A percentile compares a stretch with the other conserved stretches of the same genome.
phyloP scores from a whole-genome alignment of 2,329 filamentous ascomycete genomes.

The Calonectria fujianensis region DNA sequence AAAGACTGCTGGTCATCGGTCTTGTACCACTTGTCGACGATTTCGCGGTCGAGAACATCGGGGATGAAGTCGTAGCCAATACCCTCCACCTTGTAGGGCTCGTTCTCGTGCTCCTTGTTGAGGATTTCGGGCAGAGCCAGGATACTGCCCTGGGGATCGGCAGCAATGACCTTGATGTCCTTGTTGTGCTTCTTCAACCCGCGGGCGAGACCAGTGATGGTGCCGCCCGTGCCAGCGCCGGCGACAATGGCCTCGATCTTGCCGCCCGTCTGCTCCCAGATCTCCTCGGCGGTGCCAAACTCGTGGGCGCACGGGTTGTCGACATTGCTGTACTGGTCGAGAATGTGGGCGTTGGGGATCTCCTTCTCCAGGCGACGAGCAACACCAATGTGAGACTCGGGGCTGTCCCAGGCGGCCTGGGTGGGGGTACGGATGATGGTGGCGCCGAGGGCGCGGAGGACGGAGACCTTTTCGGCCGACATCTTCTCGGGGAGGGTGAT shows the following conservation, averaged over 20 bases:
- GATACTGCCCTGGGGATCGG: constrained; percentile 94
- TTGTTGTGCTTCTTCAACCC: constrained; percentile 92
- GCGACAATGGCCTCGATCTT: constrained; percentile 89
- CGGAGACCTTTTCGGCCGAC: constrained; percentile 98
- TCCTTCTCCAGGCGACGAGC: constrained; percentile 93
- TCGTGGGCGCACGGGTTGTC: constrained; percentile 97
- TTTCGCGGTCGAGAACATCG: constrained; percentile 87
- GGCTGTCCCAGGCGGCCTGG: constrained; percentile 94
- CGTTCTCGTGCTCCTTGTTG: constrained; percentile 87
- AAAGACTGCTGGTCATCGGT: constrained; percentile 96
- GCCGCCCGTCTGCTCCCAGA: constrained; percentile 92
- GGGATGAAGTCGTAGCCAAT: constrained; percentile 99
- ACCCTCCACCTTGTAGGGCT: constrained; percentile 97
- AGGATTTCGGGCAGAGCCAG: constrained; percentile 87
- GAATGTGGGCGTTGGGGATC: constrained; percentile 95
- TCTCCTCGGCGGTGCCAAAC: constrained; percentile 94
- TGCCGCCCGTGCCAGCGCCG: constrained; percentile 95
- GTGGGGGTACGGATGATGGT: constrained; percentile 99
- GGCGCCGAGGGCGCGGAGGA: constrained; percentile 93
- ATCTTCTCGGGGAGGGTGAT: constrained; percentile 99
- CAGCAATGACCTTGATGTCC: constrained; percentile 90
- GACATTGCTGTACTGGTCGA: constrained; percentile 94
- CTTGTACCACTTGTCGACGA: constrained; percentile 98
- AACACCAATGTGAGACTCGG: constrained; percentile 98
- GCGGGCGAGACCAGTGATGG: constrained; percentile 90